Base-by-base conservation (phyloP, 148 eudicot species). In the Cornus suecica region DNA sequence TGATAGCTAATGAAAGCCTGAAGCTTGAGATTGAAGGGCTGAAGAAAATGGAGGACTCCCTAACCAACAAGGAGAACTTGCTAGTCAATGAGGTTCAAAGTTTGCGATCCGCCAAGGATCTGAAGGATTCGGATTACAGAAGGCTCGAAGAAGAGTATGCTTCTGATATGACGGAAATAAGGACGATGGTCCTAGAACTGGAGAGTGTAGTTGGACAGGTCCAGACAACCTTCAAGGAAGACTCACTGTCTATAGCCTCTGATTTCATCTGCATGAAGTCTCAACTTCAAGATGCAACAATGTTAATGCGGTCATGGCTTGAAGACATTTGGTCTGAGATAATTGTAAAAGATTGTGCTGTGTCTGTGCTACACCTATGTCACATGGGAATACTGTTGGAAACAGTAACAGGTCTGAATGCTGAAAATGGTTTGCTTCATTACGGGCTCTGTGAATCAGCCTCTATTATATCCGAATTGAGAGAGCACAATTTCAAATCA, bases 321-420 rank as follows among this genome's bases (percentile, higher is more conserved):
- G 98, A 92, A 78, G 95, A 90, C 23, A 77, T 87, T 66, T 94
- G 92, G 90, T 92, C 96, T 56, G 97, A 89, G 71, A 89, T 90
- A 73, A 70, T 94, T 71, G 77, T 77, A 34, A 90, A 90, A 78
- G 94, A 92, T 74, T 88, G 82, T 84, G 88, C 93, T 76, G 65
- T 88, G 32, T 90, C 94, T 41, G 88, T 94, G 18, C 70, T 90
- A 65, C 92, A 88, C 80, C 88, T 84, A 65, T 90, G 95, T 79
- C 96, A 90, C 78, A 84, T 87, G 82, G 97, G 98, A 60, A 76
- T 82, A 75, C 76, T 94, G 65, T 81, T 88, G 73, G 96, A 92
- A 84, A 77, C 89, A 66, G 86, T 85, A n/a, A 80, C 78, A 61
- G 88, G 90, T 51, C 68, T 90, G 67, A 87, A 92, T 80, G 88